These are phyloP conservation scores for Sindora glabra DNA, from an alignment of 306 rosid genomes.

Conservation along the genomic window DNA sequence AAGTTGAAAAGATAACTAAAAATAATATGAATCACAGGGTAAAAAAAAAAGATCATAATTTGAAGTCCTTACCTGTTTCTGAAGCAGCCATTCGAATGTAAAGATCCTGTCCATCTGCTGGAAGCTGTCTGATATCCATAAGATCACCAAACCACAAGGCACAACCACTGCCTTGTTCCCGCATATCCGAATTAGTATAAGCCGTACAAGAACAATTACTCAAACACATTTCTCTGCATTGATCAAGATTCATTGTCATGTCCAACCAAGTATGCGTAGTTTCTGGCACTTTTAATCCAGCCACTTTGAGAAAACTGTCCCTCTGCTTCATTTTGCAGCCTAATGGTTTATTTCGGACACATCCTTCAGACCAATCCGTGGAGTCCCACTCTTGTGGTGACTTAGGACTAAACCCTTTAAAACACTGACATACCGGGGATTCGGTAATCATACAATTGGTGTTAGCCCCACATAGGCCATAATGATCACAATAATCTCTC, in stretches of 20 bases:
- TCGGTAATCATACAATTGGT: not conserved
- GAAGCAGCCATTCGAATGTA: slow-evolving; percentile 7
- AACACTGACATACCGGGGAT: not conserved
- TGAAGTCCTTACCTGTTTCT: not conserved
- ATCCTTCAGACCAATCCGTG: not conserved
- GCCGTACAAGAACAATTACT: slow-evolving; percentile 18
- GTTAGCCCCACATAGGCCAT: slow-evolving; percentile 10
- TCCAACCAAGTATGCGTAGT: not conserved
- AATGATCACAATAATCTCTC: not conserved
- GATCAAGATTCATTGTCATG: not conserved
- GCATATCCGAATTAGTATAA: slow-evolving; percentile 6
- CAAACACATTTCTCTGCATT: slow-evolving; percentile 11
- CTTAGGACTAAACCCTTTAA: not conserved
- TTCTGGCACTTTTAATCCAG: slow-evolving; percentile 4
- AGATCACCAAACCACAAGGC: slow-evolving; percentile 14
- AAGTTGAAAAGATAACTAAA: no score
- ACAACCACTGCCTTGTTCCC: not conserved
- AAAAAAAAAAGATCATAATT: not conserved
- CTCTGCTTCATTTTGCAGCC: not conserved
- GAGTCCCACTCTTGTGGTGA: not conserved
- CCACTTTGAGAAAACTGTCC: slow-evolving; percentile 1
- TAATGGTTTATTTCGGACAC: not conserved
- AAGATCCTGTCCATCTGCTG: slow-evolving; percentile 3
- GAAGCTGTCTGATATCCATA: slow-evolving; percentile 10
- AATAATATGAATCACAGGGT: no score